Percentiles rank a stretch among this genome's conserved stretches.
Conservation (phyloP, 1,139 yeast species). For the Yamadazyma atmosphaerica region DNA sequence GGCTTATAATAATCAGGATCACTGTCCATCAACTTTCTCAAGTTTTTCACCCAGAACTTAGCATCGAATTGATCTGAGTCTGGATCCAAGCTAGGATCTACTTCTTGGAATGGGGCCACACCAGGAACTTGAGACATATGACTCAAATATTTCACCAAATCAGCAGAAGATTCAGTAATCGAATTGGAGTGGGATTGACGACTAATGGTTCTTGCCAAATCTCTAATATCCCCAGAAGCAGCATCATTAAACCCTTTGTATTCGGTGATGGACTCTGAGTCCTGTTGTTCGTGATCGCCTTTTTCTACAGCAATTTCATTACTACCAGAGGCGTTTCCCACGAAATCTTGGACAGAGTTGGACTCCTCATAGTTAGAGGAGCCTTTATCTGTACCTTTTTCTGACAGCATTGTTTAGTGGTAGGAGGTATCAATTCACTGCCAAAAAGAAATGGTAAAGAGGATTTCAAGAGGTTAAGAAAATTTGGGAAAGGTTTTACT, state of each 20-base stretch:
- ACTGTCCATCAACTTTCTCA: constrained; percentile 51
- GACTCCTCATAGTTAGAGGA: constrained; percentile 13
- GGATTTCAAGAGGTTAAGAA: no score
- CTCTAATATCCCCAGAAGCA: constrained; percentile 15
- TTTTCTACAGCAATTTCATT: neutral
- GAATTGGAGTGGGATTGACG: constrained; percentile 21
- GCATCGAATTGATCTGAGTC: constrained; percentile 57
- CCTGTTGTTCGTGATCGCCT: constrained; percentile 2
- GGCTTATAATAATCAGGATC: constrained; percentile 68
- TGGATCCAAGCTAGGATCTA: constrained; percentile 25
- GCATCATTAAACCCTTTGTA: constrained; percentile 30
- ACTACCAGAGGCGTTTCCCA: constrained; percentile 1
- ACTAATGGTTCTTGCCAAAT: constrained; percentile 51
- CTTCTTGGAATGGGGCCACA: constrained; percentile 30
- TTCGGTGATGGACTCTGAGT: constrained; percentile 22
- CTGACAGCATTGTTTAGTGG: no score
- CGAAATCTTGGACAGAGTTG: constrained; percentile 13
- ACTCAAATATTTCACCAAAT: constrained; percentile 52
- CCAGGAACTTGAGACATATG: constrained; percentile 59
- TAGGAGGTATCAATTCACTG: no score
- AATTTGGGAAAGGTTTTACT: no score
- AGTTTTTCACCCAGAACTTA: constrained; percentile 71
- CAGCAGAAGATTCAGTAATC: constrained; percentile 31
- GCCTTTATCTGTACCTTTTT: constrained; percentile 4
- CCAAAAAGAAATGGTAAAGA: neutral